Evolutionary conservation across 23 red algal species (phyloP).

Genomic region (Pyropia haitanensis): DNA sequence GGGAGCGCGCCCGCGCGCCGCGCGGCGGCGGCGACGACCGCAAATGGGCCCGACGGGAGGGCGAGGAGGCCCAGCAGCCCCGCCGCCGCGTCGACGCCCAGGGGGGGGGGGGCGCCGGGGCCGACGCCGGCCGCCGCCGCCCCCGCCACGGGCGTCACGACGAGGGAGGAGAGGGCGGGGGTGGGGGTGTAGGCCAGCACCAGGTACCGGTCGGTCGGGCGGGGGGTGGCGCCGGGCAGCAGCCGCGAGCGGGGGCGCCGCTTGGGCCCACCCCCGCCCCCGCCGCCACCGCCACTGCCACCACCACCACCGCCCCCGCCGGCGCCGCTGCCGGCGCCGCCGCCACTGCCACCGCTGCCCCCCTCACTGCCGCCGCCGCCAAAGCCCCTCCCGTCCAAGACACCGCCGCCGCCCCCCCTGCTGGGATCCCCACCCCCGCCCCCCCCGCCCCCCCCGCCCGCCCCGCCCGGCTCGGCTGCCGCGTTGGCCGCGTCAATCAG

Average conservation of each 20-base stretch:
- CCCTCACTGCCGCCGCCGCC: too few species aligned
- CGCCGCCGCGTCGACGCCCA: conserved; percentile 56
- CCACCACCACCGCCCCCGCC: too few species aligned
- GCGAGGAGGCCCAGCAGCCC: conserved; percentile 56
- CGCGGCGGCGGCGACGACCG: conserved; percentile 43
- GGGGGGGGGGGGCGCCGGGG: conserved; percentile 12
- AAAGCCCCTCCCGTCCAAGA: too few species aligned
- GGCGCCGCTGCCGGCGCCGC: too few species aligned
- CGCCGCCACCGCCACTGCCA: too few species aligned
- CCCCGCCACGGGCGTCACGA: background rate
- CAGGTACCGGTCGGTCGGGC: conserved; percentile 21
- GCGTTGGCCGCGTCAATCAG: conserved; percentile 76
- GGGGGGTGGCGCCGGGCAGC: too few species aligned
- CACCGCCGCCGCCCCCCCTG: too few species aligned
- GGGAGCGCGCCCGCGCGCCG: conserved; percentile 47
- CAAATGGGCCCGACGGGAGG: conserved; percentile 49
- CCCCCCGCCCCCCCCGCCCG: too few species aligned
- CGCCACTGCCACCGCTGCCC: too few species aligned
- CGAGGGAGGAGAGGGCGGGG: conserved; percentile 3
- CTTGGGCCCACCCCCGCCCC: background rate
- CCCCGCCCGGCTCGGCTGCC: background rate
- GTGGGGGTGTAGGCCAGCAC: conserved; percentile 46
- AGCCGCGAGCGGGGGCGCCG: background rate
- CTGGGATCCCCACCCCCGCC: too few species aligned
- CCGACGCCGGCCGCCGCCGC: conserved; percentile 16